Evolutionary conservation across 768 basidiomycete genomes (phyloP), one percentile per base, ranked within the genome.

Genomic region (Goffeauzyma gilvescens): DNA sequence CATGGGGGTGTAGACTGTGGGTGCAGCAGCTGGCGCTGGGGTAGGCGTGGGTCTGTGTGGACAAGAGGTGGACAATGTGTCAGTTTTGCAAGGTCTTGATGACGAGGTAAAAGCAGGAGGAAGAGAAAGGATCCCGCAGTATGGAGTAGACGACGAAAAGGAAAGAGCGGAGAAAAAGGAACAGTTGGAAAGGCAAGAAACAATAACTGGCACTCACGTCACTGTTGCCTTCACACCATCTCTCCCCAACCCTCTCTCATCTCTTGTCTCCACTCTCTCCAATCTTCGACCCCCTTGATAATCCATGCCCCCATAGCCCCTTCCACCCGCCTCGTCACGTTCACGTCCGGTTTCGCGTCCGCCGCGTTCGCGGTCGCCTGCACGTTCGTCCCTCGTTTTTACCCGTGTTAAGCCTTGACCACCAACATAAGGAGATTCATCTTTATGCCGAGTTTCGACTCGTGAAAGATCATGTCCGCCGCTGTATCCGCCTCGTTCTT

Each of bases 1-100:
- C 45, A 53, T 34, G 12, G 52, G 50, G 8, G 38, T 37, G 7
- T 35, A 41, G 32, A 52, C 49, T 22, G 50, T 26, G 21, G 44
- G 45, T 37, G 52, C 40, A 18, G 46, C 42, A 10, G 50, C 42
- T 25, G 46, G 44, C 2, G 21, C 44, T 13, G 47, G 37, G 14
- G 48, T 22, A 31, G 50, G 38, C 18, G 39, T 22, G 18, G 30
- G 44, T 32, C 40, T 49, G 38, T 51, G 30, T 27, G 24, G 9
- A 14, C 32, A n/a, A 37, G 28, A 38, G 30, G 13, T 13, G 36
- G 20, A 17, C 20, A 14, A 37, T 7, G 26, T 7, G 2, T 13
- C 14, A n/a, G 27, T 35, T 26, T 44, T 26, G 15, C 17, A n/a
- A 22, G 27, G 3, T 3, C 18, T 17, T 4, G 26, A 30, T 17